These are phyloP conservation scores for Melampsora occidentalis DNA, from an alignment of 1,284 basidiomycete species.

Conservation along the genomic window DNA sequence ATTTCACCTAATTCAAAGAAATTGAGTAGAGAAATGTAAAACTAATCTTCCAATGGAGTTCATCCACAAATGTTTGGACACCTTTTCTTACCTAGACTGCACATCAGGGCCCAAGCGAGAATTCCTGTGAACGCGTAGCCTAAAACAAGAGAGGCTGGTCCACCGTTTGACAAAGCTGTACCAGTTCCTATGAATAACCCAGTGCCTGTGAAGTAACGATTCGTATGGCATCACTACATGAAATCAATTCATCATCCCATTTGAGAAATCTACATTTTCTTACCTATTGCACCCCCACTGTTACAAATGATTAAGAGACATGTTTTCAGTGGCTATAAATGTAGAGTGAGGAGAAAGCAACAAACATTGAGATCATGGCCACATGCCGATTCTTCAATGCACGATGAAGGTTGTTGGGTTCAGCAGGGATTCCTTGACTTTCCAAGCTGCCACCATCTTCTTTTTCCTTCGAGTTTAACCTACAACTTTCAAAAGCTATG, in stretches of 20 bases:
- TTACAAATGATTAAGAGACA: background rate
- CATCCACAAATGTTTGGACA: background rate
- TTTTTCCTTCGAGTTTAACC: too few species aligned
- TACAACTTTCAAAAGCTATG: too few species aligned
- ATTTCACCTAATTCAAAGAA: slow-evolving; percentile 31
- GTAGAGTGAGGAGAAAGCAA: background rate
- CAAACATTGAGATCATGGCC: slow-evolving; percentile 44
- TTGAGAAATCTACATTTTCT: background rate
- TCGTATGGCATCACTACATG: background rate
- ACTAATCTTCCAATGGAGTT: too few species aligned
- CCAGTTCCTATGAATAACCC: slow-evolving; percentile 44
- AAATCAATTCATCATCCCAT: background rate
- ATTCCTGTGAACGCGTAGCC: slow-evolving; percentile 32
- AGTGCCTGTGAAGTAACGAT: slow-evolving; percentile 22
- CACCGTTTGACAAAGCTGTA: slow-evolving; percentile 40
- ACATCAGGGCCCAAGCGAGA: slow-evolving; percentile 40
- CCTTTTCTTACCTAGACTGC: slow-evolving; percentile 30
- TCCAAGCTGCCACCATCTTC: too few species aligned
- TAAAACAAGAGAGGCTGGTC: slow-evolving; percentile 21
- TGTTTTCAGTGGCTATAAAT: background rate
- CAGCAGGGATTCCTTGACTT: too few species aligned
- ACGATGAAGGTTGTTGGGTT: slow-evolving; percentile 21
- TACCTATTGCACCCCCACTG: slow-evolving; percentile 43
- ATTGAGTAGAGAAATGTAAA: background rate
- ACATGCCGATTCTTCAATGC: slow-evolving; percentile 43